These are phyloP conservation scores for Megacollybia marginata DNA, from an alignment of 768 basidiomycete genomes.

Conservation along the genomic window DNA sequence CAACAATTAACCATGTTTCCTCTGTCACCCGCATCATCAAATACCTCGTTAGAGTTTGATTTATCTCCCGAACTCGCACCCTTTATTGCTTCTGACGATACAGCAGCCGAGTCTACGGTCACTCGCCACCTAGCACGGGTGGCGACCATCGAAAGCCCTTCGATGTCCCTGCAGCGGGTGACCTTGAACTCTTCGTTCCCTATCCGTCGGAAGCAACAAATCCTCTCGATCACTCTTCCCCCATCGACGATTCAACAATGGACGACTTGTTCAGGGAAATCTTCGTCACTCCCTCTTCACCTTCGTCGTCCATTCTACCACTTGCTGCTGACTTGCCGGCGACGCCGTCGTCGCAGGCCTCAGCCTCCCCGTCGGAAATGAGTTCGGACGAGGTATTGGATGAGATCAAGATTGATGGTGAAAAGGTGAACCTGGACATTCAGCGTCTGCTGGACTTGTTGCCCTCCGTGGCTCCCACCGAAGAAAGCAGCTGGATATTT, in stretches of 20 bases:
- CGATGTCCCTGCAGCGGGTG: slow-evolving; percentile 95
- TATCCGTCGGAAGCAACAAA: slow-evolving; percentile 12
- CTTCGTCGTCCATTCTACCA: slow-evolving; percentile 22
- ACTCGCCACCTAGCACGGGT: slow-evolving; percentile 99
- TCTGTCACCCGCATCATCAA: slow-evolving; percentile 27
- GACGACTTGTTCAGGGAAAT: slow-evolving; percentile 66
- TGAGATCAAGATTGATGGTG: not conserved
- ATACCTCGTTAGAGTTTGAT: slow-evolving; percentile 25
- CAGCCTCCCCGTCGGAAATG: slow-evolving; percentile 15
- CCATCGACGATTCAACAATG: slow-evolving; percentile 56
- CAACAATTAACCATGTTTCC: slow-evolving; percentile 25
- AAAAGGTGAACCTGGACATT: slow-evolving; percentile 1
- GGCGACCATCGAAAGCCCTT: slow-evolving; percentile 66
- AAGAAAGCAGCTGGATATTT: not conserved
- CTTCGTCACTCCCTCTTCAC: slow-evolving; percentile 47
- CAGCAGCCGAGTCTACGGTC: slow-evolving; percentile 38
- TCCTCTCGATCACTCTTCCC: slow-evolving; percentile 6
- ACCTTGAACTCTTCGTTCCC: slow-evolving; percentile 35
- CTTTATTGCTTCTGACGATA: slow-evolving; percentile 18
- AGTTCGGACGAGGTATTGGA: slow-evolving; percentile 8
- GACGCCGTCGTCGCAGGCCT: slow-evolving; percentile 12
- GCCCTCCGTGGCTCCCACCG: not conserved
- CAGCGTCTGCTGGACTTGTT: slow-evolving; percentile 2
- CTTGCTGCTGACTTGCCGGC: slow-evolving; percentile 9
- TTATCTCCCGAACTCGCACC: slow-evolving; percentile 20